A percentile compares a stretch with the other conserved stretches of the same genome.
Evolutionary conservation across 2,329 filamentous ascomycete species (phyloP).

Genomic region (Paracorniculantispora psalliotae): DNA sequence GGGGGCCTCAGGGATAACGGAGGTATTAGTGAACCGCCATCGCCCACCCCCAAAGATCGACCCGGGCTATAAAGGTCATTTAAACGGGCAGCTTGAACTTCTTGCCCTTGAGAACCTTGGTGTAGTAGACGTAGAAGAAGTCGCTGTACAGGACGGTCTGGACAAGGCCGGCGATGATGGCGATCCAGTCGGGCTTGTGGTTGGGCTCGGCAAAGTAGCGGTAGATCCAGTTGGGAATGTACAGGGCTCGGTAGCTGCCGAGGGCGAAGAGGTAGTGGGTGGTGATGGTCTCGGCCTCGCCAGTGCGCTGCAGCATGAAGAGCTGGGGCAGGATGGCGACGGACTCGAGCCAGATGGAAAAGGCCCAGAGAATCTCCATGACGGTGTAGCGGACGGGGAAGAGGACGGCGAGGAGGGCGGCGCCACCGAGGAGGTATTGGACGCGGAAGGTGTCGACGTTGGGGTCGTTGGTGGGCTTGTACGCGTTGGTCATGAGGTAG

Average conservation of each 20-base stretch:
- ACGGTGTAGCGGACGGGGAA: slow-evolving; percentile 81
- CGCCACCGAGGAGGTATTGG: slow-evolving; percentile 83
- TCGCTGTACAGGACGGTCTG: slow-evolving; percentile 97
- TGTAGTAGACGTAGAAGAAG: slow-evolving; percentile 99
- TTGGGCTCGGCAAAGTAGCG: slow-evolving; percentile 71
- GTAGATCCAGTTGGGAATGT: slow-evolving; percentile 99
- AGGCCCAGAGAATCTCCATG: slow-evolving; percentile 90
- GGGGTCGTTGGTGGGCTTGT: slow-evolving; percentile 95
- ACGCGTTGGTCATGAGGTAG: slow-evolving; percentile 96
- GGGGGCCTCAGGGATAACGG: not conserved
- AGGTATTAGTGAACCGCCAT: not conserved
- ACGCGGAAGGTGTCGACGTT: slow-evolving; percentile 97
- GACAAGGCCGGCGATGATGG: slow-evolving; percentile 80
- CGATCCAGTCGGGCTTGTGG: slow-evolving; percentile 76
- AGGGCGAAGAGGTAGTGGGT: slow-evolving; percentile 96
- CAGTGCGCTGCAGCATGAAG: slow-evolving; percentile 96
- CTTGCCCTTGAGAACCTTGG: slow-evolving; percentile 85
- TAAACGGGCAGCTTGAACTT: slow-evolving; percentile 83
- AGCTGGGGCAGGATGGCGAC: slow-evolving; percentile 96
- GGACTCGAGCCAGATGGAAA: slow-evolving; percentile 95
- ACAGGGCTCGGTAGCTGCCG: slow-evolving; percentile 84
- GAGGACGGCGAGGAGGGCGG: slow-evolving; percentile 71
- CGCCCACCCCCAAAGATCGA: not conserved
- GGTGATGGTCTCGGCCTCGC: slow-evolving; percentile 98
- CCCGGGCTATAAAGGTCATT: slow-evolving; percentile 18